Evolutionary conservation across 768 basidiomycete species (phyloP), one percentile per base, ranked within the genome.

Genomic region (Termitomyces sp.): DNA sequence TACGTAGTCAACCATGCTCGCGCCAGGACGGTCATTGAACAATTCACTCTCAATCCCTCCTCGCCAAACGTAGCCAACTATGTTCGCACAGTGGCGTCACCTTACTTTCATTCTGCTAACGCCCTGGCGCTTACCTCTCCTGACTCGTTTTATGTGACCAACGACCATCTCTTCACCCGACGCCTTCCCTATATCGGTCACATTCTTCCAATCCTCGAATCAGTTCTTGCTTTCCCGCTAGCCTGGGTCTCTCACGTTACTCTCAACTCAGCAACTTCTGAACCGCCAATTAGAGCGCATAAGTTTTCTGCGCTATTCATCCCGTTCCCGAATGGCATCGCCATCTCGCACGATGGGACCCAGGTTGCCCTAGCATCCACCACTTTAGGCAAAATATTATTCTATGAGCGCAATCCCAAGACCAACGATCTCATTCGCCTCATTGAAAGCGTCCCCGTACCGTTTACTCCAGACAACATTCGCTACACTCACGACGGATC

Each of bases 1-100:
- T 88, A 86, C 69, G 74, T 84, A 48, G 74, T 88, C 65, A 91
- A 91, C 72, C 90, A 91, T 68, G 86, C 84, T 1, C 80, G 83
- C 18, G 62, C 75, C 39, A 70, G 75, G 30, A 85, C 87, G 24
- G 80, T 84, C 55, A 80, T 91, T 57, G 89, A 91, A 69, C 84
- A 89, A 45, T 90, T 91, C 65, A 57, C 70, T 1, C 66, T 91
- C 24, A 71, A 79, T 30, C 84, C 83, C 0, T 66, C 72, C 4
- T 60, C 63, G 0, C 79, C 77, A 0, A 72, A 71, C 4, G 68
- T 72, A 20, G 86, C 85, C 18, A 76, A 62, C 8, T 75, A 88
- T 71, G 68, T 88, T 34, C 83, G 82, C 62, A 89, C 88, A 9
- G 76, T 91, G 46, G 72, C 77, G 20, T 81, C 82, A 16, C 77